Evolutionary conservation across 176 grass and related monocot genomes (phyloP).

Genomic region (Luzula sylvatica): DNA sequence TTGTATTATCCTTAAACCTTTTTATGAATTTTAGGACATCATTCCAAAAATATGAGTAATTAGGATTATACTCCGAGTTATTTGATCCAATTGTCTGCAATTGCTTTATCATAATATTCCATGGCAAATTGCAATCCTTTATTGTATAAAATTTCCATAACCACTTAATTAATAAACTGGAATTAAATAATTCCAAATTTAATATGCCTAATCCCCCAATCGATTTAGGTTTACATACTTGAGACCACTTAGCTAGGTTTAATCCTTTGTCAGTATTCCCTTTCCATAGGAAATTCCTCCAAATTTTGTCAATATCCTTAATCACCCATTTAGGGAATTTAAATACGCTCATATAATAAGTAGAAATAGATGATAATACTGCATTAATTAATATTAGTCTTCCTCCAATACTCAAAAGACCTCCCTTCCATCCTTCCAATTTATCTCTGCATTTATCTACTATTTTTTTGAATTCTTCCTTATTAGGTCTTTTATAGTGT

Average conservation of each 20-base stretch:
- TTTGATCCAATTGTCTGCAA: too few species aligned
- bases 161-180: too few species aligned
- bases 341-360: not conserved
- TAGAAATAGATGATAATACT: not conserved
- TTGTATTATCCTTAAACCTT: too few species aligned
- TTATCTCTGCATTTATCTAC: not conserved
- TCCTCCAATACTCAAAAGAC: not conserved
- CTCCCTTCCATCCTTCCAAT: not conserved
- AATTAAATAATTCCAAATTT: too few species aligned
- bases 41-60: too few species aligned
- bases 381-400: not conserved
- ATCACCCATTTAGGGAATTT: not conserved
- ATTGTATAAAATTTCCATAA: too few species aligned
- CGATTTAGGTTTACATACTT: too few species aligned
- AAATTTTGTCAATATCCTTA: not conserved
- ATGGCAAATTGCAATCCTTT: too few species aligned
- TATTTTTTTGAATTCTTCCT: not conserved
- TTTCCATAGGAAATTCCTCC: not conserved
- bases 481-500: not conserved
- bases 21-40: too few species aligned
- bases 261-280: not conserved
- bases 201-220: not conserved
- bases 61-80: too few species aligned
- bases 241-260: too few species aligned
- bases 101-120: too few species aligned